Evolutionary conservation across 192 early-diverging fungal genomes (phyloP), one percentile per base, ranked within the genome.

Genomic region (Backusella macrospora): DNA sequence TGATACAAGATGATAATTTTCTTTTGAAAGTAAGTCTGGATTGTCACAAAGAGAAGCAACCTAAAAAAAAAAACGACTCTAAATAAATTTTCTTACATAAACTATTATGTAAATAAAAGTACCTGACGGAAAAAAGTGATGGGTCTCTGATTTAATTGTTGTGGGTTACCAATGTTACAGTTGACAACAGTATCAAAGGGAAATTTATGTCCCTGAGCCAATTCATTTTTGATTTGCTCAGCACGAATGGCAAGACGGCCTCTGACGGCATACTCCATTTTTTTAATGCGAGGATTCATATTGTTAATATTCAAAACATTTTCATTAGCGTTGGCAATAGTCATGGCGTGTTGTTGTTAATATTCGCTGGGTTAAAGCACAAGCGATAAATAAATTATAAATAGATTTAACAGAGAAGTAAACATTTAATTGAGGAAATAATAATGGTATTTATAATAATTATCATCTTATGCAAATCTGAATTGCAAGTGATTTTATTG

Each of bases 91-190:
- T 38, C 7, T 64, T 63, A 16, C 1, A 1, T 46, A 13, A 15
- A 3, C 39, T 63, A 63, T 37, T 16, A 23, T 18, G 18, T 3
- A 44, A 13, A 45, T 13, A 68, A 26, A 46, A 65, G 65, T 82
- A 93, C 92, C 82, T 99, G 98, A 52, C 98, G 92, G 86, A 97
- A 92, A 72, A 99, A 99, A 16, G 98, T 96, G 80, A 99, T 94
- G 37, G 98, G 98, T 73, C 90, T 88, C 84, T 97, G 95, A 38
- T 81, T 77, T 4, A 97, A 87, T 80, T 94, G 94, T 84, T 97
- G 95, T 64, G 95, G 95, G 82, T 97, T 97, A 69, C 95, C 95
- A 76, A 97, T 97, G 76, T 97, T 97, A 83, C 93, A 94, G 76
- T 84, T 87, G 43, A 88, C 87, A 79, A 97, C 85, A 34, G 84